Conservation (phyloP, 2,329 filamentous ascomycete genomes). For the Pochonia chlamydosporia region DNA sequence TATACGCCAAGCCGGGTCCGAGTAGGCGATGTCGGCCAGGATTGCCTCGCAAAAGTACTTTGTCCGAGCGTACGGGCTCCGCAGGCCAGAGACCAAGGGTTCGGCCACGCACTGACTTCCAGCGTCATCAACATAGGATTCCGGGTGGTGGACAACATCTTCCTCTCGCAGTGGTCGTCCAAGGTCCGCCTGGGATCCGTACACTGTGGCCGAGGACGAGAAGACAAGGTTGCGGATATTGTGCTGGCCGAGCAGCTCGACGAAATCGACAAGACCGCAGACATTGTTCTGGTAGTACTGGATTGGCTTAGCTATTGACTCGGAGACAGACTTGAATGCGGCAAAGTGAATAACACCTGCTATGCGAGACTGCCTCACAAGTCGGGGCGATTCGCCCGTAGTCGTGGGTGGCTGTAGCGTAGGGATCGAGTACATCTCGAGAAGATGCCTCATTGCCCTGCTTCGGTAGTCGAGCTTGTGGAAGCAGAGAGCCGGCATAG, state of each 20-base stretch:
- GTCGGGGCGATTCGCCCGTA: background rate
- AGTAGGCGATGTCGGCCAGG: constrained; percentile 52
- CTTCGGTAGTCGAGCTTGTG: constrained; percentile 33
- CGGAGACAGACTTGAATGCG: constrained; percentile 60
- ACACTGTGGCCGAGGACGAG: constrained; percentile 62
- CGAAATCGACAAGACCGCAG: constrained; percentile 55
- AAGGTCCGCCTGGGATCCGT: constrained; percentile 47
- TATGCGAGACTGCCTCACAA: constrained; percentile 39
- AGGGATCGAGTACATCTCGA: constrained; percentile 24
- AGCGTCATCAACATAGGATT: constrained; percentile 35
- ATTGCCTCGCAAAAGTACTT: constrained; percentile 66
- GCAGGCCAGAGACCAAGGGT: constrained; percentile 41
- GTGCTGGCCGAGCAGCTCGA: constrained; percentile 50
- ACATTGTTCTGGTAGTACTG: constrained; percentile 66
- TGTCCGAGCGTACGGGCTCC: constrained; percentile 59
- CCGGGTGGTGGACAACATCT: constrained; percentile 42
- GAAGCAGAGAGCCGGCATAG: constrained; percentile 24
- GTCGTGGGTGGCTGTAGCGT: background rate
- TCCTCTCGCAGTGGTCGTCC: constrained; percentile 50
- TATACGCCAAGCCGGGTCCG: constrained; percentile 57
- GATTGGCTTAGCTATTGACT: constrained; percentile 54
- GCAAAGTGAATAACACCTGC: constrained; percentile 63
- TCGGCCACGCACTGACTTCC: constrained; percentile 22
- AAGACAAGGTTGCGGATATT: constrained; percentile 62
- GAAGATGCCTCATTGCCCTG: constrained; percentile 28